Evolutionary conservation across 1,139 yeast species (phyloP), one percentile per base, ranked within the genome.

Genomic region (Saccharomyces pastorianus): DNA sequence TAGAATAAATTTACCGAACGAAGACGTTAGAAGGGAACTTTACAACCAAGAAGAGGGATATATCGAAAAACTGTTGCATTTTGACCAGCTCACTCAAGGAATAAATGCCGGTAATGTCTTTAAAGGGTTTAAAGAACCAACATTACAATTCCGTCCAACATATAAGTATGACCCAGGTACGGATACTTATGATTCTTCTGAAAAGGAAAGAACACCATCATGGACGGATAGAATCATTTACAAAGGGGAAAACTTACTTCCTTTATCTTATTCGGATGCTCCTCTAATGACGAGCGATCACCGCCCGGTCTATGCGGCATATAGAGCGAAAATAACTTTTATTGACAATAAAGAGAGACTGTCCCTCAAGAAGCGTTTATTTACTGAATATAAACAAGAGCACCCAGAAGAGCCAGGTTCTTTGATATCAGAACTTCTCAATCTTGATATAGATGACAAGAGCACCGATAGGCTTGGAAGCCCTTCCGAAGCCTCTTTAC

Each of bases 221-320:
- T 93, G 99, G 99, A 93, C 98, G 7, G 99, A 93, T 69, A 76
- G 97, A 67, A 82, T 89, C 49, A 77, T 90, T 53, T 87, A 77
- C 65, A 76, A 79, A 48, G 84, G 87, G 32, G 74, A 74, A n/a
- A 68, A 69, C 3, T 63, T 85, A 29, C 68, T 72, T 32, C 87
- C 85, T 49, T 64, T 82, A 58, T 80, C 80, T 49, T 87, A 87
- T 64, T 78, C 80, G 55, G 78, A 83, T 38, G 78, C 80, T 1
- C 77, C 77, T 70, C 71, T 88, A 11, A 69, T 73, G 46, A 74
- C 83, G 34, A 89, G 97, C 56, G 99, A 93, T 64, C 99, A 93
- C 68, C 85, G 88, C 58, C 98, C 99, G 0, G 96, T 93, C 2
- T 85, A 80, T 66, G 90, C 95, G 2, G 80, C 88, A 0, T 89